Base-by-base conservation (phyloP, 1,284 basidiomycete genomes). In the Puccinia polysora region DNA sequence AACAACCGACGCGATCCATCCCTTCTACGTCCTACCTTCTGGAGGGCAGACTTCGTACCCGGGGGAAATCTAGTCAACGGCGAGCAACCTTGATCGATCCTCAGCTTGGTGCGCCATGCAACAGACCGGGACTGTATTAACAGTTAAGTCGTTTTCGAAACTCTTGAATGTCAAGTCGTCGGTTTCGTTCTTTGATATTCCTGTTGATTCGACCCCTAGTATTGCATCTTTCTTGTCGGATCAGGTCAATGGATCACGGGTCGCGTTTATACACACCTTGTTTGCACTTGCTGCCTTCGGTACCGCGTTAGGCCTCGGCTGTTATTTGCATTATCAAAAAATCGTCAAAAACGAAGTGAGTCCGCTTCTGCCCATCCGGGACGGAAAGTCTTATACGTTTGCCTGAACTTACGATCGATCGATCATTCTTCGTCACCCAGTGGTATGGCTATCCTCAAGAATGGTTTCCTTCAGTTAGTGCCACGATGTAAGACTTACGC, bases 381-480 rank as follows among this genome's bases (percentile, higher is more conserved):
- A 18, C 3, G 2, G 4, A n/a, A 0, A 38, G 8, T 18, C 18
- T 23, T 10, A 28, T 32, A 12, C 30, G n/a, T 25, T 10, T 12
- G 50, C 14, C 12, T 53, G 20, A 65, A 64, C 36, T 59, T 15
- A 40, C 43, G 30, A 18, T 25, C 45, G 45, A 40, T 52, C 15
- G 14, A n/a, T 28, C 23, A 32, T 47, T 63, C 59, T 43, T 70
- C 34, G 62, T 65, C 18, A 36, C 32, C 15, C 38, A 77, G 75
- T 75, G 71, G 67, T 87, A 89, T 63, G 87, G 86, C 23, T 95
- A 89, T 79, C 92, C 92, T 0, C 81, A 92, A 47, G 92, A 95
- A 79, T 95, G 89, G 89, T 92, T 90, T 78, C 92, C 91, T 5
- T 91, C 89, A 2, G 92, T 96, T 2, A 94, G 91, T 32, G 90